phyloP scores from a whole-genome alignment of 1,284 basidiomycete species.

The Phellopilus nigrolimitatus region DNA sequence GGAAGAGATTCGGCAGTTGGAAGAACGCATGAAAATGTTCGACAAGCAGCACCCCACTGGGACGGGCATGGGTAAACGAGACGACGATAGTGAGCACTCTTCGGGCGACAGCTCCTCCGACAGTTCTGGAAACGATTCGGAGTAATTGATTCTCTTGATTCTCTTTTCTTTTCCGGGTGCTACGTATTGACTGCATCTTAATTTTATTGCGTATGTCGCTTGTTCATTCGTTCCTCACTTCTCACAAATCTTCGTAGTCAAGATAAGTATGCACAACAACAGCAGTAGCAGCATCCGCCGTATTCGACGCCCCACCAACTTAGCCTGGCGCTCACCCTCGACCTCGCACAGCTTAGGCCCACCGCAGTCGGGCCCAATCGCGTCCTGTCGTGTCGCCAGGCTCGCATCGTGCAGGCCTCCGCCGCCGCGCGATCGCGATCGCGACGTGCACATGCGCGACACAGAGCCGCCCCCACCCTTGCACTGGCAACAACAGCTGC shows the following conservation, averaged over 20 bases:
- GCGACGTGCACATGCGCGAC: too few species aligned
- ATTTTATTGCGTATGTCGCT: neutral
- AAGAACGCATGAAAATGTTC: conserved; percentile 76
- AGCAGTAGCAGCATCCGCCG: neutral
- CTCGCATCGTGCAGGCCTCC: conserved; percentile 11
- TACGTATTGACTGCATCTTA: conserved; percentile 7
- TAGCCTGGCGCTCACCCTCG: conserved; percentile 3
- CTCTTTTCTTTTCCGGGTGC: conserved; percentile 4
- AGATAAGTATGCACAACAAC: neutral
- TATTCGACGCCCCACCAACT: neutral
- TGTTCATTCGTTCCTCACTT: conserved; percentile 3
- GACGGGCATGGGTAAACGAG: conserved; percentile 31
- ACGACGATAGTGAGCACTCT: conserved; percentile 64
- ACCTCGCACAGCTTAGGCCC: conserved; percentile 12
- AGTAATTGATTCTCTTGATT: conserved; percentile 43
- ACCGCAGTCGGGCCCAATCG: conserved; percentile 16
- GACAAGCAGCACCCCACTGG: conserved; percentile 41
- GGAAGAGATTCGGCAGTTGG: conserved; percentile 84
- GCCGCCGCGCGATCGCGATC: too few species aligned
- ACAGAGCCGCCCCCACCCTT: too few species aligned
- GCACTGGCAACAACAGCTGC: too few species aligned
- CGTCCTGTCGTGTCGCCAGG: conserved; percentile 20
- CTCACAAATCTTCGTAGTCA: neutral
- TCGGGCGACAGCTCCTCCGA: conserved; percentile 72
- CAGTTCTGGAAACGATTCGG: conserved; percentile 78